phyloP scores from a whole-genome alignment of 257 asterid genomes.

The Solanum tarapatanum region DNA sequence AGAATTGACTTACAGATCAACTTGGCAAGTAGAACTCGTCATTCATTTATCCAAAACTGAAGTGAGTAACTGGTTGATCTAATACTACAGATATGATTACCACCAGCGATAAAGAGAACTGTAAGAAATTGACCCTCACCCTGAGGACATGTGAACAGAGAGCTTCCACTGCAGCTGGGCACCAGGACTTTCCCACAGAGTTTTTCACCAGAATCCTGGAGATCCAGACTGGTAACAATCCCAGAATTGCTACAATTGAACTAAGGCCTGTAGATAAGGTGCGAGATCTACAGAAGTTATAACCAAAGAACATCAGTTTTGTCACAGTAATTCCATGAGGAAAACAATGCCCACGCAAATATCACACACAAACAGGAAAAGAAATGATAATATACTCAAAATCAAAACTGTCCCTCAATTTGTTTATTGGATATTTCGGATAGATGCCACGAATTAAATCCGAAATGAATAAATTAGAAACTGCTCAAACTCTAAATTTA shows the following conservation, averaged over 20 bases:
- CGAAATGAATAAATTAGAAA: neutral
- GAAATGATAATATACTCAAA: neutral
- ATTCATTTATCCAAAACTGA: neutral
- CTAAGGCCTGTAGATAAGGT: constrained; percentile 36
- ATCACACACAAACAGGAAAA: neutral
- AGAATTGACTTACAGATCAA: neutral
- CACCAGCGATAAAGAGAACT: neutral
- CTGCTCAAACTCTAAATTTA: neutral
- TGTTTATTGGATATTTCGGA: neutral
- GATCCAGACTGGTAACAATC: constrained; percentile 42
- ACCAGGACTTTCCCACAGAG: constrained; percentile 58
- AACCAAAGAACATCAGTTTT: neutral
- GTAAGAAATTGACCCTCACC: constrained; percentile 27
- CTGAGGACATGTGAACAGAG: constrained; percentile 49
- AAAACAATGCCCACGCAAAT: neutral
- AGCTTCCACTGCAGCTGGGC: constrained; percentile 52
- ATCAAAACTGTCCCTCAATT: neutral
- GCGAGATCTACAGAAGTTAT: constrained; percentile 35
- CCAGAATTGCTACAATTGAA: constrained; percentile 48
- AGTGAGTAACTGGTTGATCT: neutral
- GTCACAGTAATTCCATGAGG: neutral
- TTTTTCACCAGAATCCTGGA: constrained; percentile 36
- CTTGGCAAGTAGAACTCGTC: neutral
- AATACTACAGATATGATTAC: neutral
- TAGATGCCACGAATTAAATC: neutral